Base-by-base conservation (phyloP, 805 yeast species). In the Pichia ethanolica region DNA sequence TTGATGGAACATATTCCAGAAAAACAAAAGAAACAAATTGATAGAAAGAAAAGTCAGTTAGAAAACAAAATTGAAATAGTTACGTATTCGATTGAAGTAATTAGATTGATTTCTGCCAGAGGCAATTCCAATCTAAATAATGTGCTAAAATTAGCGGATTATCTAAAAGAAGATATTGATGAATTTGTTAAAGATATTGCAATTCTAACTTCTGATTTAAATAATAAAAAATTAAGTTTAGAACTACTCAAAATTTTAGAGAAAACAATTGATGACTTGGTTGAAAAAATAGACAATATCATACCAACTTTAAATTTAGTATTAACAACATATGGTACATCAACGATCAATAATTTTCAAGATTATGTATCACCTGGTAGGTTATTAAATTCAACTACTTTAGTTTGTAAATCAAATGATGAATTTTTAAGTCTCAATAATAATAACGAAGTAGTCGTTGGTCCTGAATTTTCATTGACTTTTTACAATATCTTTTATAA, bases 271-370 rank as follows among this genome's bases (percentile, higher is more conserved):
- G 59, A 68, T 11, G 67, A 62, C 13, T 62, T 85, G 28, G 56
- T 82, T 27, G 57, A 56, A 0, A 70, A 81, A 44, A 81, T 86
- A 26, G 86, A 85, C 52, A 84, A 81, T 48, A 73, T 83, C 0
- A 78, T 86, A 32, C 93, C 93, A 1, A 69, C 83, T 33, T 71
- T 86, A 13, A 81, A 79, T 50, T 66, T 86, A 7, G 78, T 90
- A 0, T 62, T 86, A 41, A 74, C 82, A 1, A 82, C 90, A 1
- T 78, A 85, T 9, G 90, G 90, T 0, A 82, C 83, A 4, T 80
- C 74, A 50, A 60, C 83, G 45, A 71, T 72, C 38, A 64, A 75
- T 1, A 60, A 80, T 48, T 74, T 81, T 7, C 71, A 72, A 30
- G 48, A 48, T 27, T 67, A 71, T 26, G 73, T 82, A 5, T 83